A percentile compares a stretch with the other conserved stretches of the same genome.
phyloP scores from a whole-genome alignment of 345 rosid species.

The Brassica incana region DNA sequence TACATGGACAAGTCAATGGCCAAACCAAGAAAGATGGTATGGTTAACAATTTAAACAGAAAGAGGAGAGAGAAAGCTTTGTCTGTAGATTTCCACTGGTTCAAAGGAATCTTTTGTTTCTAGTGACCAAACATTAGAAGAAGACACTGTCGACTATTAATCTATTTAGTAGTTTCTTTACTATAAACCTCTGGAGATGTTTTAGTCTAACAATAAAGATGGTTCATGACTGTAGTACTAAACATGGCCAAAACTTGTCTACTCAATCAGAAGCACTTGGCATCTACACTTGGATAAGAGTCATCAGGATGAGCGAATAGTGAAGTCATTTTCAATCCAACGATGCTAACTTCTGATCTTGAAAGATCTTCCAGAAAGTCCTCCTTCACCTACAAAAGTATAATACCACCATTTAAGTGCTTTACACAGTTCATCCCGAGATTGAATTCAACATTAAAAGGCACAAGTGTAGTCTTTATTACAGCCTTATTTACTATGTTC shows the following conservation, averaged over 20 bases:
- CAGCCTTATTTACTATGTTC: background rate
- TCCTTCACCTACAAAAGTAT: constrained; percentile 9
- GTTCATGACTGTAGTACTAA: constrained; percentile 11
- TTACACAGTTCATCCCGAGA: background rate
- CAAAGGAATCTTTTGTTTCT: constrained; percentile 26
- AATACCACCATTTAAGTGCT: constrained; percentile 1
- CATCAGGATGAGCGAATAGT: constrained; percentile 21
- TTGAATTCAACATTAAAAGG: background rate
- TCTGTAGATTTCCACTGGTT: background rate
- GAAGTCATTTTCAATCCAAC: constrained; percentile 40
- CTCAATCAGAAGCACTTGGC: constrained; percentile 28
- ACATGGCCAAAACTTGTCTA: constrained; percentile 10
- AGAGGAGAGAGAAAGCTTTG: constrained; percentile 13
- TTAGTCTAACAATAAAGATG: background rate
- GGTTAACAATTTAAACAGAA: background rate
- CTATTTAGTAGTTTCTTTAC: background rate
- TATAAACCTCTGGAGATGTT: background rate
- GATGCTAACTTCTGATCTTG: constrained; percentile 38
- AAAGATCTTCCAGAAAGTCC: constrained; percentile 36
- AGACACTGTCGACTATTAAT: background rate
- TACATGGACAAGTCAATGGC: constrained; percentile 55
- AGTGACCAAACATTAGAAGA: constrained; percentile 3
- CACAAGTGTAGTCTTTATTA: background rate
- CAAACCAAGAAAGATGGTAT: constrained; percentile 20
- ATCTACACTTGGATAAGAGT: constrained; percentile 23